Base-by-base conservation (phyloP, 345 rosid genomes). In the Melaleuca alternifolia region DNA sequence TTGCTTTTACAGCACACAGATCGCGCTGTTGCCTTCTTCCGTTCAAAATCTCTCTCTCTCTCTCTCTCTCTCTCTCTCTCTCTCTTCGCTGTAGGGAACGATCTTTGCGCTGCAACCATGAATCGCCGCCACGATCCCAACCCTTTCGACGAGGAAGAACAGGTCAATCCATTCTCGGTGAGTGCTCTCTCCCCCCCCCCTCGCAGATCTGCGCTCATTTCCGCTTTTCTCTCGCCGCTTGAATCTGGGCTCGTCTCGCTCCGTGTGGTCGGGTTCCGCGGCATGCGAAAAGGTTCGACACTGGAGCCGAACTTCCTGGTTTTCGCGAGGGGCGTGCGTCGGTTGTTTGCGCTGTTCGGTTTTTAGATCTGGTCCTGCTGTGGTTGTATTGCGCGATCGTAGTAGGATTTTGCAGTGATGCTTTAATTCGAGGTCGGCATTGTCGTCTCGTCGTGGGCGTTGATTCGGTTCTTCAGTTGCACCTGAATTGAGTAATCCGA, bases 111-210 rank as follows among this genome's bases (percentile, higher is more conserved):
- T 41, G 86, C 53, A 59, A 84, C 54, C 12, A 97, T 96, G 99
- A 94, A 94, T 91, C 99, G 97, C 83, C 94, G 91, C 92, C 91
- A 89, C 88, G 99, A 97, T 86, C 98, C 99, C 53, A 97, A 96
- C 81, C 98, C 99, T 18, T 95, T 97, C 89, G 98, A 97, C 52
- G 99, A 97, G 86, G 98, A 96, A 86, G 96, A 97, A 85, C 94
- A 92, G 89, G 96, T 96, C 92, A 96, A 97, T 96, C 99, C 99
- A 7, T 97, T 97, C 88, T 97, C 99, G 92, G 99, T 97, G 93
- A 81, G 65, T 33, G 3, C 28, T 85, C 83, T 76, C 28, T 23
- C 10, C 11, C 10, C 4, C 76, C 7, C 76, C 18, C 44, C 65
- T 54, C 33, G 85, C 91, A 83, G 90, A 92, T 92, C 94, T 89